Conservation (phyloP, 1,284 basidiomycete genomes). For the Ustilago loliicola region DNA sequence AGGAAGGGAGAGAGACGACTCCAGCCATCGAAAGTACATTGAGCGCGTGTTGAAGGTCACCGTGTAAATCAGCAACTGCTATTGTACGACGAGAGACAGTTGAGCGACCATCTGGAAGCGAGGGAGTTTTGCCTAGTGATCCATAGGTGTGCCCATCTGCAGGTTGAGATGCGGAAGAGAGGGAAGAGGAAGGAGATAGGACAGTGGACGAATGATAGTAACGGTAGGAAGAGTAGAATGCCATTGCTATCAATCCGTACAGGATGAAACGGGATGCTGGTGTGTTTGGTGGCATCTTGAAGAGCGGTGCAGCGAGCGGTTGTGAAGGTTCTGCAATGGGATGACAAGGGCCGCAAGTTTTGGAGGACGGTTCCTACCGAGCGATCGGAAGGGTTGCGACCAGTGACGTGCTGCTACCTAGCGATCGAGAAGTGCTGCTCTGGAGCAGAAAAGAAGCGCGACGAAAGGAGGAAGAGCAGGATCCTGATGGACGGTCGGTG, state of each 20-base stretch:
- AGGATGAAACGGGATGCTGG: not conserved
- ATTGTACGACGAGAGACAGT: conserved; percentile 51
- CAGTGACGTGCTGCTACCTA: too few relatives aligned
- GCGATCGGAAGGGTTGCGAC: too few relatives aligned
- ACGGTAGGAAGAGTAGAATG: conserved; percentile 26
- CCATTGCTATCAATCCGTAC: conserved; percentile 9
- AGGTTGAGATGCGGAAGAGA: not conserved
- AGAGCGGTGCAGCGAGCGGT: not conserved
- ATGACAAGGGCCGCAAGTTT: not conserved
- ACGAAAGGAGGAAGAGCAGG: too few relatives aligned
- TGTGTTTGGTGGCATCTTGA: not conserved
- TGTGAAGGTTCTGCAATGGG: not conserved
- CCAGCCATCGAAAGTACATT: conserved; percentile 62
- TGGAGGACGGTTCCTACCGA: too few relatives aligned
- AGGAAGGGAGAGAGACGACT: conserved; percentile 31
- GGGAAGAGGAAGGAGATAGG: not conserved
- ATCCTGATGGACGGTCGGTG: too few relatives aligned
- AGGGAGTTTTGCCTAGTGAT: not conserved
- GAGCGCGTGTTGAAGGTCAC: conserved; percentile 63
- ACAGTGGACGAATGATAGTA: conserved; percentile 15
- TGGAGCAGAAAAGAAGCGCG: too few relatives aligned
- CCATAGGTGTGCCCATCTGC: not conserved
- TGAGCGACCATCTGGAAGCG: conserved; percentile 19
- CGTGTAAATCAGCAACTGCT: conserved; percentile 67
- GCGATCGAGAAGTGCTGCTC: too few relatives aligned